A percentile compares a stretch with the other conserved stretches of the same genome.
Conservation (phyloP, 176 grass and related monocot species). For the Luzula sylvatica region DNA sequence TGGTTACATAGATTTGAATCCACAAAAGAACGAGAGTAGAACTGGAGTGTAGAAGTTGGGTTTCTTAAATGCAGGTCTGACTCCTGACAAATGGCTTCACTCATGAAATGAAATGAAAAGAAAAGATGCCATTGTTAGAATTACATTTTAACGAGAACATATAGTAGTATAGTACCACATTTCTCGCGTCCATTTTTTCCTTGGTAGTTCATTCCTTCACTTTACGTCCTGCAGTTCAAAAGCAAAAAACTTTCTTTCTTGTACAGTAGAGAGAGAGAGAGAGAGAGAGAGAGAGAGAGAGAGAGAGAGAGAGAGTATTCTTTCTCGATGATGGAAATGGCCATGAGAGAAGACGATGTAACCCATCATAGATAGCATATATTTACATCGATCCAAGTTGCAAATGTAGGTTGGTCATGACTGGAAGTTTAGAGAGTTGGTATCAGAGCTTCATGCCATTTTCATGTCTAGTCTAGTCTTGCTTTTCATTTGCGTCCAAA, state of each 20-base stretch:
- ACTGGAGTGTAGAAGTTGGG: not conserved
- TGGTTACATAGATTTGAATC: not conserved
- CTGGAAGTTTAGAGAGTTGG: constrained; percentile 1
- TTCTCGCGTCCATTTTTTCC: constrained; percentile 4
- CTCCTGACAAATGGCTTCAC: constrained; percentile 8
- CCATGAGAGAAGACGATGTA: not conserved
- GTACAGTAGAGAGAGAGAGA: constrained; percentile 4
- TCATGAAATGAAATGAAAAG: constrained; percentile 6
- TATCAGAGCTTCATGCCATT: not conserved
- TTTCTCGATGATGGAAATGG: not conserved
- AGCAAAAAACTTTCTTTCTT: not conserved
- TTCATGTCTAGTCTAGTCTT: constrained; percentile 20
- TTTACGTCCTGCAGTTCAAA: not conserved
- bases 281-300: not conserved
- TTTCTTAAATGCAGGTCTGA: constrained; percentile 18
- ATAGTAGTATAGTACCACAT: constrained; percentile 3
- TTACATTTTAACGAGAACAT: constrained; percentile 25
- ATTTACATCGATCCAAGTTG: not conserved
- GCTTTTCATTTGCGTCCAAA: constrained; percentile 6
- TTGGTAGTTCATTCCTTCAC: not conserved
- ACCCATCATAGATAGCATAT: not conserved
- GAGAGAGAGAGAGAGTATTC: constrained; percentile 2
- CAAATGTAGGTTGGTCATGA: not conserved
- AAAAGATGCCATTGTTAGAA: constrained; percentile 32
- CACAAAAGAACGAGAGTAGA: constrained; percentile 3